Conservation (phyloP, 108 stramenopile genomes). For the Seminavis robusta region DNA sequence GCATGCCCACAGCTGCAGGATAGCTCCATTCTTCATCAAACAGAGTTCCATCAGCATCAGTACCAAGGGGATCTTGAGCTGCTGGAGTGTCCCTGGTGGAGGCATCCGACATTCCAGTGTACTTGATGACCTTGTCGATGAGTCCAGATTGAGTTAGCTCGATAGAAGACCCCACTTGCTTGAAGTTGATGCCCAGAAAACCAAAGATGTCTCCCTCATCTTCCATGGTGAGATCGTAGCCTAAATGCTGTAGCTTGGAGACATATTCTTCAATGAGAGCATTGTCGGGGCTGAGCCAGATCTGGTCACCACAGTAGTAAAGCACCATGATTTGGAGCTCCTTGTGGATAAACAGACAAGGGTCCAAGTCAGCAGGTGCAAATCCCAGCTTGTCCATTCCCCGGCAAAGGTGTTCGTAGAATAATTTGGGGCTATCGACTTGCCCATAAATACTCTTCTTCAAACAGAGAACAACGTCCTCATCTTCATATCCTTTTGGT, state of each 20-base stretch:
- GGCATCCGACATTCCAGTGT: conserved; percentile 40
- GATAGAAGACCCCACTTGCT: conserved; percentile 3
- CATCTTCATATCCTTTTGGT: neutral
- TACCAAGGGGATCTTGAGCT: conserved; percentile 21
- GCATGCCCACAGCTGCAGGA: conserved; percentile 37
- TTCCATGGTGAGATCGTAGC: neutral
- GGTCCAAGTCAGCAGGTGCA: conserved; percentile 22
- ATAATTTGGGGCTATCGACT: conserved; percentile 17
- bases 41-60: conserved; percentile 31
- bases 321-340: conserved; percentile 22
- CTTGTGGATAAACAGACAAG: conserved; percentile 33
- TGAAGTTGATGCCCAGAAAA: conserved; percentile 10
- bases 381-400: conserved; percentile 11
- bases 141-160: conserved; percentile 40
- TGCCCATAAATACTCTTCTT: conserved; percentile 12
- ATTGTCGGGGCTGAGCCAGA: no score
- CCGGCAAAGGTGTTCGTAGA: conserved; percentile 13
- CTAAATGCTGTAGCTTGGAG: neutral
- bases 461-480: conserved; percentile 3
- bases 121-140: conserved; percentile 36
- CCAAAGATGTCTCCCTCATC: conserved; percentile 1
- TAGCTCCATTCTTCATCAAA: conserved; percentile 34
- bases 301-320: conserved; percentile 37
- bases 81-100: conserved; percentile 26
- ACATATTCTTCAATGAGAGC: conserved; percentile 8